Base-by-base conservation (phyloP, 2,329 filamentous ascomycete genomes). In the Fusarium fujikuroi region DNA sequence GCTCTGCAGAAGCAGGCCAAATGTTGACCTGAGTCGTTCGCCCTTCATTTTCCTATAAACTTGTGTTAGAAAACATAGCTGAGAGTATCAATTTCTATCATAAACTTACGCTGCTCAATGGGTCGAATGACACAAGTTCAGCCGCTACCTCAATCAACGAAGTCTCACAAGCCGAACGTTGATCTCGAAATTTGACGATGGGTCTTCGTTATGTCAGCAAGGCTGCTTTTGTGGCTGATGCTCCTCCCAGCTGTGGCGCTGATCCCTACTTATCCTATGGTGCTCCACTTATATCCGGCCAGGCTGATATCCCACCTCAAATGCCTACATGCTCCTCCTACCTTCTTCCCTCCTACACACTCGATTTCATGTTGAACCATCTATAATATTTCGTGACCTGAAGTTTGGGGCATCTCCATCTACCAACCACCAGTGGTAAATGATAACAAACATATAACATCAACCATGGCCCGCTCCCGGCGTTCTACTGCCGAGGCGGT, bases 201-300 rank as follows among this genome's bases (percentile, higher is more conserved):
- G 65, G 44, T 58, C 71, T 28, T 19, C 8, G 14, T 81, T 80
- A 81, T 58, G 69, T 81, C 81, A 81, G 80, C 80, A 76, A 78
- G 79, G 76, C 79, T 79, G 32, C 18, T 36, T 18, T 25, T 46
- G 62, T 69, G 60, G 68, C 52, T n/a, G 8, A 7, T 44, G 37
- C 36, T 50, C 60, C 50, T 16, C 8, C 2, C 1, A 40, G 7
- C 0, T 75, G 73, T 77, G 74, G 76, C 71, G 66, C n/a, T 19
- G 32, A 60, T 69, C 57, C 16, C 23, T 25, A 40, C 28, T 14
- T 9, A 18, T 30, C 32, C 19, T 75, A 77, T 77, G 67, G 74
- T 14, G 40, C n/a, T 16, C 10, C 9, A 19, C 54, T 60, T 57
- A 76, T 72, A 76, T 66, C 50, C 30, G 16, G 25, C 67, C 69